Evolutionary conservation across 352 stramenopile genomes (phyloP), one percentile per base, ranked within the genome.

Genomic region (Globisporangium takayamanum): DNA sequence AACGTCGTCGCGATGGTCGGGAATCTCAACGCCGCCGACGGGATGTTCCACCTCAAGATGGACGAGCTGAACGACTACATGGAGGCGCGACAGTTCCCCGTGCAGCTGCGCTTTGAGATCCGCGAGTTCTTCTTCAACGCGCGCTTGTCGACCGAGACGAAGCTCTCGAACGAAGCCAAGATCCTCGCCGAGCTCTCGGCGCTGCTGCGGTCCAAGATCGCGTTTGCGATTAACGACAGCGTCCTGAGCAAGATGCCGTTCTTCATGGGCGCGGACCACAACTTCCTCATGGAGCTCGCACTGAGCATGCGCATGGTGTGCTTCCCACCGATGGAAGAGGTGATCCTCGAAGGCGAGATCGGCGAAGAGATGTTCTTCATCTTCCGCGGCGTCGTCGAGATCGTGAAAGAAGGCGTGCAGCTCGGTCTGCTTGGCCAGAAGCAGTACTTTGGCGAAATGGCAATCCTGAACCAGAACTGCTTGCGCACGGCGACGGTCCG

Each of bases 61-160:
- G 81, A 91, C 55, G 78, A 89, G 59, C 68, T 91, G 47, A 91
- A 91, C 53, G 81, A 91, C 55, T 91, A 91, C 58, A 89, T 91
- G 80, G 72, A 55, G 41, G 80, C 80, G n/a, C 72, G 78, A 10
- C 78, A 91, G 55, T 52, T 91, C 39, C 80, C 80, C 5, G 64
- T 78, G 16, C 77, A 88, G 26, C 55, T 91, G 26, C 78, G 80
- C 1, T 75, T 84, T 51, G 80, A 91, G 55, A 91, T 91, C 48
- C 80, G 78, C 11, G 80, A 91, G 49, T 91, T 91, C 49, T 91
- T 83, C 60, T 76, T 88, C 53, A 91, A 91, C 50, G 76, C 78
- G 14, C 76, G 78, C 15, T 66, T 79, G 61, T 91, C 78, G 0
- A 73, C 71, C 8, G 80, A 91, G 60, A 81, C 70, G 55, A 82